Evolutionary conservation across 2,329 filamentous ascomycete species (phyloP), one percentile per base, ranked within the genome.

Genomic region (Pseudocercospora crystallina): DNA sequence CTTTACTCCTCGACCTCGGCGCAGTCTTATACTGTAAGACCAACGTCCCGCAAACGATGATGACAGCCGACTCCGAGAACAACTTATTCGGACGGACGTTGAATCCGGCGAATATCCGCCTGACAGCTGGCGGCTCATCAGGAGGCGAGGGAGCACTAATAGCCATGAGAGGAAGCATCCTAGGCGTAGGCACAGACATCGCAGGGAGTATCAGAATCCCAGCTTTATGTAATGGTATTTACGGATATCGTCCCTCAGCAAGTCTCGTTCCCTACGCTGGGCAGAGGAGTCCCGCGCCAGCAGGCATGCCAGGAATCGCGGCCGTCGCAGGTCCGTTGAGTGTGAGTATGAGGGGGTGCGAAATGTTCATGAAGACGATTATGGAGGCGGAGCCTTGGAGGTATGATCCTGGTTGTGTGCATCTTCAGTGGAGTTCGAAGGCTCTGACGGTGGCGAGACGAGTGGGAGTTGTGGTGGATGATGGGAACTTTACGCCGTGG

Each of bases 151-250:
- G 77, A 0, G 81, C 79, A 0, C 66, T 86, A 9, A 60, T 86
- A 15, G 79, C 77, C 3, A 76, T 86, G 71, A 73, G 76, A 31
- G 83, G 83, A 0, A 78, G 73, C 32, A 73, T 81, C 44, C 61
- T 86, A 2, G 84, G 84, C 1, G 73, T 85, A 13, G 82, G 81
- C 0, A 85, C 83, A 0, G 84, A 86, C 66, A 75, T 86, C 37
- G 78, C 75, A 1, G 78, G 78, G 2, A 75, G 70, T 48, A 85
- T 95, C 63, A 83, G 85, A 61, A 95, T 96, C 67, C 91, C 87
- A 69, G 87, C 95, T 50, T 90, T 95, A 61, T 91, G 91, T 71
- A 69, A 71, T 45, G 66, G 65, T 8, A 63, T 66, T 11, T 67
- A 62, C 40, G 65, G 65, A 10, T 34, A 43, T 11, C 39, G 47